Evolutionary conservation across 805 yeast genomes (phyloP).

Genomic region (Yamadazyma kitorensis): DNA sequence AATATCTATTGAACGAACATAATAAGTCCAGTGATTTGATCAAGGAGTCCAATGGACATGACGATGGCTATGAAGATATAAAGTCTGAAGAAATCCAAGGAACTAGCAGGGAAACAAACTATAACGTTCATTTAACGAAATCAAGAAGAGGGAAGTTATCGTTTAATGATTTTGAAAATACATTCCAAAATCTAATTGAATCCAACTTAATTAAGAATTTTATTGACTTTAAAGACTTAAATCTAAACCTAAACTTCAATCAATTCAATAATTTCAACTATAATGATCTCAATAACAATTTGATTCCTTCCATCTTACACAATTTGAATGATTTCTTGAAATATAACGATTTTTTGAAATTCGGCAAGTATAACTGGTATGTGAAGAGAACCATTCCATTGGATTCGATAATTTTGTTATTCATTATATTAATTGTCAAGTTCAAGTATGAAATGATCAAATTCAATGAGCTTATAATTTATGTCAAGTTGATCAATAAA

Average conservation of each 20-base stretch:
- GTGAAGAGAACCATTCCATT: conserved; percentile 59
- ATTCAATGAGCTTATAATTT: conserved; percentile 33
- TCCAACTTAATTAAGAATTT: conserved; percentile 35
- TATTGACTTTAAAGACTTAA: conserved; percentile 26
- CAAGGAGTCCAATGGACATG: conserved; percentile 6
- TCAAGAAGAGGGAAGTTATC: conserved; percentile 27
- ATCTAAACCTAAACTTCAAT: conserved; percentile 35
- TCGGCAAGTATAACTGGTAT: conserved; percentile 59
- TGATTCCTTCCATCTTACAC: conserved; percentile 56
- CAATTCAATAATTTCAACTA: conserved; percentile 44
- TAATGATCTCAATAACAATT: conserved; percentile 49
- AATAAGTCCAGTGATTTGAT: neutral
- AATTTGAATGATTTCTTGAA: conserved; percentile 54
- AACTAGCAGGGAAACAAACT: conserved; percentile 2
- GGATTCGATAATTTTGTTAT: conserved; percentile 52
- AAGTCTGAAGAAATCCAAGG: neutral
- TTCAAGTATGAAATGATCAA: conserved; percentile 43
- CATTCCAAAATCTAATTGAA: conserved; percentile 37
- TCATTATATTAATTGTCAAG: conserved; percentile 53
- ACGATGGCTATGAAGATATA: neutral
- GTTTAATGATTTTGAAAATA: conserved; percentile 37
- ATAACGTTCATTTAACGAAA: conserved; percentile 13
- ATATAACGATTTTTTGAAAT: conserved; percentile 49
- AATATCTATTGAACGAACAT: conserved; percentile 34
- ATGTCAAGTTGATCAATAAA: conserved; percentile 40